Evolutionary conservation across 1,284 basidiomycete species (phyloP).

Genomic region (Malassezia pachydermatis): DNA sequence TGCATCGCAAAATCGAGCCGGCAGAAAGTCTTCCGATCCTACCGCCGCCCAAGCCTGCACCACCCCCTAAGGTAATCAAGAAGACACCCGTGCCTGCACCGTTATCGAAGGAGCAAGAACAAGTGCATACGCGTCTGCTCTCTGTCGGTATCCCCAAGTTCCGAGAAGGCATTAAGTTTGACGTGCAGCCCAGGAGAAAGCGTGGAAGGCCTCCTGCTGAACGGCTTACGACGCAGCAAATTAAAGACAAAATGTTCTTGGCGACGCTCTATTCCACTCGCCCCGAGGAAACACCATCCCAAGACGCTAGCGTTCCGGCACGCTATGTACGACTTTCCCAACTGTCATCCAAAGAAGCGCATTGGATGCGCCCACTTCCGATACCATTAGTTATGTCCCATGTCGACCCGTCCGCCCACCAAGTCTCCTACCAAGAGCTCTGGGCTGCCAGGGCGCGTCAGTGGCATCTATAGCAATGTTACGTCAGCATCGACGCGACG

Average conservation of each 20-base stretch:
- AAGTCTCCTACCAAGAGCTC: no score
- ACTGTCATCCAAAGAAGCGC: not conserved
- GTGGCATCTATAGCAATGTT: no score
- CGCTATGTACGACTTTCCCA: slow-evolving; percentile 2
- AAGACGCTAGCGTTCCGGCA: slow-evolving; percentile 1
- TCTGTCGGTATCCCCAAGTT: slow-evolving; percentile 10
- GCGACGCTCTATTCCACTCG: not conserved
- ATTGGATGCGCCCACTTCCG: slow-evolving; percentile 12
- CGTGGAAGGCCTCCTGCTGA: slow-evolving; percentile 13
- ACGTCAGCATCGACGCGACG: slow-evolving; percentile 4
- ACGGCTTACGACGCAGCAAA: slow-evolving; percentile 4
- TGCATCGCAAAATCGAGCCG: not conserved
- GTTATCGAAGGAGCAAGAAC: not conserved
- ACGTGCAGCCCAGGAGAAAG: slow-evolving; percentile 9
- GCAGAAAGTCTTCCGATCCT: not conserved
- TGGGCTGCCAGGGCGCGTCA: no score
- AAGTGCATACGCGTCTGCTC: not conserved
- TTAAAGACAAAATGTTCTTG: slow-evolving; percentile 4
- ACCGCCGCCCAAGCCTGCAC: not conserved
- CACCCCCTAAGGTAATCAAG: not conserved
- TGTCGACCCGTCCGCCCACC: slow-evolving; percentile 1
- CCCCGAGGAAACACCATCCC: not conserved
- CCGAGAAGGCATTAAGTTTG: slow-evolving; percentile 14
- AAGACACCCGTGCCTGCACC: not conserved
- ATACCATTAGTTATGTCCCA: slow-evolving; percentile 6